Conservation (phyloP, 164 flowering plant genomes). For the Tetracentron sinense region DNA sequence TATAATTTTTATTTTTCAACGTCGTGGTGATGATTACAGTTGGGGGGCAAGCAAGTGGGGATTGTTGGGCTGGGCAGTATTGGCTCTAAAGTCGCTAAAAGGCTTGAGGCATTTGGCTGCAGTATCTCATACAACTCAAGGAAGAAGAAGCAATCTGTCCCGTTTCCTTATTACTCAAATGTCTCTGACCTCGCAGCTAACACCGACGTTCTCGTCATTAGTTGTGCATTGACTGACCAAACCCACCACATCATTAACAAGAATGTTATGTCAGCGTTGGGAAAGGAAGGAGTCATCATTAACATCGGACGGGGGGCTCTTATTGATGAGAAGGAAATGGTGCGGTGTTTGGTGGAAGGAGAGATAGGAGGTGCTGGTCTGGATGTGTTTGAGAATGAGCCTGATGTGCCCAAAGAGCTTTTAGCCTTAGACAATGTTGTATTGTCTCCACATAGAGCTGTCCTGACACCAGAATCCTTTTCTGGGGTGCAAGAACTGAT, state of each 20-base stretch:
- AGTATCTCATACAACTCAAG: constrained; percentile 41
- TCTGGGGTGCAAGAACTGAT: constrained; percentile 16
- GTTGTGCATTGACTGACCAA: constrained; percentile 37
- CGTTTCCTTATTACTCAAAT: constrained; percentile 29
- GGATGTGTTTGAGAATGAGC: constrained; percentile 55
- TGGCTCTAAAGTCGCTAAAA: constrained; percentile 38
- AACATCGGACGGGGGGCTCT: constrained; percentile 50
- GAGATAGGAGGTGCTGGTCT: constrained; percentile 47
- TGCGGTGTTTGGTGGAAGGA: constrained; percentile 32
- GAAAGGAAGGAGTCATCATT: constrained; percentile 39
- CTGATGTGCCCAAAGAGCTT: constrained; percentile 43
- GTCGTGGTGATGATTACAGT: constrained; percentile 22
- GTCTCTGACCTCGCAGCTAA: constrained; percentile 35
- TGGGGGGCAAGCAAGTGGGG: constrained; percentile 43
- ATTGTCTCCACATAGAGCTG: constrained; percentile 41
- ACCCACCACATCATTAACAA: constrained; percentile 39
- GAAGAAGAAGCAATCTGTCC: constrained; percentile 26
- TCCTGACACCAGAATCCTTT: constrained; percentile 32
- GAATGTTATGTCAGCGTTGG: constrained; percentile 41
- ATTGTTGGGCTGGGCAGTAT: constrained; percentile 49
- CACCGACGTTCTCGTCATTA: constrained; percentile 35
- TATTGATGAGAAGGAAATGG: constrained; percentile 41
- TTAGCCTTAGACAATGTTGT: constrained; percentile 41
- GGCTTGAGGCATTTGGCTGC: constrained; percentile 43
- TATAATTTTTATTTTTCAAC: background rate